phyloP scores from a whole-genome alignment of 805 yeast genomes.

The Cyberlindnera bimundalis region DNA sequence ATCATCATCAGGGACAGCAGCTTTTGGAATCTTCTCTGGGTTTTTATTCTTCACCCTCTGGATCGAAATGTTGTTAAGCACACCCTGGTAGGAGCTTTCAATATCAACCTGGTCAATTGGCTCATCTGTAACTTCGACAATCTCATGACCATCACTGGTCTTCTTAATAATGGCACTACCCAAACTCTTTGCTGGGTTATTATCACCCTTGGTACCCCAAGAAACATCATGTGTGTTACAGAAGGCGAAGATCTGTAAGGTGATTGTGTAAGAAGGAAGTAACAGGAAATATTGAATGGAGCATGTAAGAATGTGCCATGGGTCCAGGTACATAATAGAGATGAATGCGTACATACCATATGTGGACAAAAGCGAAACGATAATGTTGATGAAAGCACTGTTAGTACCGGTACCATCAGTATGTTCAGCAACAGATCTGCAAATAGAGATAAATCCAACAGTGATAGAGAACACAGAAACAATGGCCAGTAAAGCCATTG shows the following conservation, averaged over 20 bases:
- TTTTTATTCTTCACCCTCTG: constrained; percentile 58
- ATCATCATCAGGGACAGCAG: constrained; percentile 55
- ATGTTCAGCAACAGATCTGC: constrained; percentile 41
- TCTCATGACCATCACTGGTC: constrained; percentile 70
- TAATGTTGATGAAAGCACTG: constrained; percentile 65
- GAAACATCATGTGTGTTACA: constrained; percentile 98
- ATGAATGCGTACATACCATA: constrained; percentile 83
- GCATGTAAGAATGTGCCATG: constrained; percentile 93
- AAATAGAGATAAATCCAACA: constrained; percentile 80
- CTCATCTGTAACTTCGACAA: constrained; percentile 73
- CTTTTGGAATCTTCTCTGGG: constrained; percentile 39
- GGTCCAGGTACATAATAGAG: constrained; percentile 85
- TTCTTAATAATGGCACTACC: constrained; percentile 77
- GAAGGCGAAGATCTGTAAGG: constrained; percentile 92
- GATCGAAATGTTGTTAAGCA: constrained; percentile 67
- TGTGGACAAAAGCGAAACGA: constrained; percentile 83
- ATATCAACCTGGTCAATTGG: constrained; percentile 69
- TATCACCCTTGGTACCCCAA: constrained; percentile 99
- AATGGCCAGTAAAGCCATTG: constrained; percentile 68
- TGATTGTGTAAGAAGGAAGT: constrained; percentile 88
- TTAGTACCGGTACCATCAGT: constrained; percentile 29
- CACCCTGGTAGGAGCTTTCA: constrained; percentile 77
- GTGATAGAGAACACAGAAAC: constrained; percentile 80
- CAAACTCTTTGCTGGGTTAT: constrained; percentile 58
- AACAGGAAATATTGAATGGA: constrained; percentile 83